These are phyloP conservation scores for Lentinula aciculospora DNA, from an alignment of 768 basidiomycete species.

Conservation along the genomic window DNA sequence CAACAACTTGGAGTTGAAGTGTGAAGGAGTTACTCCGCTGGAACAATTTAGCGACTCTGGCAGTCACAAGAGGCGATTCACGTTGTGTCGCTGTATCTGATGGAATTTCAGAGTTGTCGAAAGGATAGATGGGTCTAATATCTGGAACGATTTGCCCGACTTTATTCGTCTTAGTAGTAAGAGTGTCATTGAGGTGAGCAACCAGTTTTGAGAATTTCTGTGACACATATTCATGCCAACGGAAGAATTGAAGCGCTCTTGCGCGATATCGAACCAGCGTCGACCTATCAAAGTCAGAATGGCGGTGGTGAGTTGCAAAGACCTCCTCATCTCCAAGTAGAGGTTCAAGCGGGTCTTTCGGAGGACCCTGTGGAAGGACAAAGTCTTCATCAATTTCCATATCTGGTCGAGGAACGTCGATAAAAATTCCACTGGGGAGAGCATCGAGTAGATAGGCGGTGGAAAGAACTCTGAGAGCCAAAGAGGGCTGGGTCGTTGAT, in stretches of 20 bases:
- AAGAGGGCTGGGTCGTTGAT: slow-evolving; percentile 8
- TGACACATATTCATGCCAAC: slow-evolving; percentile 17
- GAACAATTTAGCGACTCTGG: not conserved
- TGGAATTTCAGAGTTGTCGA: slow-evolving; percentile 4
- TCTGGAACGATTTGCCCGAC: slow-evolving; percentile 6
- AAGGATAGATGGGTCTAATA: slow-evolving; percentile 8
- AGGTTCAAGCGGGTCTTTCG: not conserved
- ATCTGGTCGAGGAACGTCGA: not conserved
- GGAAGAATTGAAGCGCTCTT: slow-evolving; percentile 21
- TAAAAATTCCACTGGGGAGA: not conserved
- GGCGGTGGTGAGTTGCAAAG: slow-evolving; percentile 14
- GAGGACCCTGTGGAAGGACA: not conserved
- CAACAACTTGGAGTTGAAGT: not conserved
- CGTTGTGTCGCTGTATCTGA: not conserved
- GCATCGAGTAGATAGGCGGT: slow-evolving; percentile 10
- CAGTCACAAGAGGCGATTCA: not conserved
- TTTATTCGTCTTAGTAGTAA: slow-evolving; percentile 11
- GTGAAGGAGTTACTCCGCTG: slow-evolving; percentile 7
- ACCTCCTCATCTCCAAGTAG: slow-evolving; percentile 17
- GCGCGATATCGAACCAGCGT: slow-evolving; percentile 17
- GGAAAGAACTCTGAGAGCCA: slow-evolving; percentile 12
- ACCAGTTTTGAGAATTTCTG: slow-evolving; percentile 11
- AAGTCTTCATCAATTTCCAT: not conserved
- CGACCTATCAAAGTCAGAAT: slow-evolving; percentile 19
- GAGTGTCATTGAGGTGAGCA: slow-evolving; percentile 12